phyloP scores from a whole-genome alignment of 2,329 filamentous ascomycete genomes.

The Fusarium clavum region DNA sequence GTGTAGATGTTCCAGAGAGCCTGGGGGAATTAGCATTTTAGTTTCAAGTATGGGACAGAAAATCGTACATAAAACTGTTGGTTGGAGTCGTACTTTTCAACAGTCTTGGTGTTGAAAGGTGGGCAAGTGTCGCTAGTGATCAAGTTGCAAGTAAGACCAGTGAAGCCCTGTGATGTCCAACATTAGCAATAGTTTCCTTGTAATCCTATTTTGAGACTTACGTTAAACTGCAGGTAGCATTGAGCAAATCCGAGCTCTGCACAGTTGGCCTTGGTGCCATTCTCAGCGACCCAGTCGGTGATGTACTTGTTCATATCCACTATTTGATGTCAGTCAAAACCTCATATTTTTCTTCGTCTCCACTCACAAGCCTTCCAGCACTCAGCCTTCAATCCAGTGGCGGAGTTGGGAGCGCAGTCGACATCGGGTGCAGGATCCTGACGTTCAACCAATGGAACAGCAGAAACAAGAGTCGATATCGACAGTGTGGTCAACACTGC shows the following conservation, averaged over 20 bases:
- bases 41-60: fast-evolving
- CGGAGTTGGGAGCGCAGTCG: constrained; percentile 11
- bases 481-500: constrained; percentile 5
- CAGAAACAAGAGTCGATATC: constrained; percentile 12
- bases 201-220: background rate
- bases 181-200: background rate
- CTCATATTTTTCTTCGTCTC: fast-evolving
- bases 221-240: constrained; percentile 22
- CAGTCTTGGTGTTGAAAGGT: constrained; percentile 18
- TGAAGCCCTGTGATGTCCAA: background rate
- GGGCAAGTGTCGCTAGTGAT: constrained; percentile 28
- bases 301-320: constrained; percentile 33
- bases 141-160: constrained; percentile 16
- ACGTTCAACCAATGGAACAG: constrained; percentile 10
- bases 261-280: constrained; percentile 14
- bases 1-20: constrained; percentile 32
- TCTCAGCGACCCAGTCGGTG: constrained; percentile 20
- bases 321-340: background rate
- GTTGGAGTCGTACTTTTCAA: constrained; percentile 19
- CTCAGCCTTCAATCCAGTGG: constrained; percentile 17
- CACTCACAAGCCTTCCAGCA: constrained; percentile 27
- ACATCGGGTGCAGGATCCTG: constrained; percentile 1
- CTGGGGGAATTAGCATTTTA: fast-evolving
- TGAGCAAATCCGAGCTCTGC: constrained; percentile 21
- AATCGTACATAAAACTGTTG: constrained; percentile 22